Base-by-base conservation (phyloP, 2,329 filamentous ascomycete genomes). In the Neofusicoccum umdonicola region DNA sequence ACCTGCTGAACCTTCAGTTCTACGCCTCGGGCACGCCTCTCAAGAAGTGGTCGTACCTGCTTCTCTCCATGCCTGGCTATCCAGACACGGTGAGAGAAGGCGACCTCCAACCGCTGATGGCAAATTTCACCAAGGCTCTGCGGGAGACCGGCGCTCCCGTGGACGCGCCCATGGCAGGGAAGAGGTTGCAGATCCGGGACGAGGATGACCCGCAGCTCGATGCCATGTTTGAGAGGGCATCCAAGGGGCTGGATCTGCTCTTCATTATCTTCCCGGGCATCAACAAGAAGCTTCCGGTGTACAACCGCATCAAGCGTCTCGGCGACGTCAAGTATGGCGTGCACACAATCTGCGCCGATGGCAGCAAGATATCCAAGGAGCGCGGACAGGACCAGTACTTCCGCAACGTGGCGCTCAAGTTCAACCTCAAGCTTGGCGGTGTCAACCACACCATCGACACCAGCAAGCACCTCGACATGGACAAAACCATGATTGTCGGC, bases 401-500 rank as follows among this genome's bases (percentile, higher is more conserved):
- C 58, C 73, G 69, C 3, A 77, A 79, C 31, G 68, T 80, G 12
- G 77, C 74, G 1, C 58, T 97, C 51, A 97, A 97, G 65, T 73
- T 76, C 66, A 77, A 77, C 58, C 71, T 76, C 66, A 77, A 77
- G 68, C 70, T 74, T 3, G 74, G 75, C 2, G 77, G 71, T 9
- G 84, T 92, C 76, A 97, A 97, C 71, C 80, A 75, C 72, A 78
- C 77, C 13, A 79, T 96, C 0, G 76, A 77, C 2, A 67, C 77
- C 11, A 88, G 31, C 79, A 89, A 4, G 83, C 82, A 1, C 0
- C 64, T 77, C 3, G 83, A 39, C 41, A 47, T 89, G 39, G 86
- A 85, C 1, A 88, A 88, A 69, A 96, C 92, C 0, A 97, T 97
- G 88, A 79, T 97, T 1, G 87, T 96, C 8, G 93, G 93, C 0